Evolutionary conservation across 352 stramenopile species (phyloP).

Genomic region (Peronospora farinosa): DNA sequence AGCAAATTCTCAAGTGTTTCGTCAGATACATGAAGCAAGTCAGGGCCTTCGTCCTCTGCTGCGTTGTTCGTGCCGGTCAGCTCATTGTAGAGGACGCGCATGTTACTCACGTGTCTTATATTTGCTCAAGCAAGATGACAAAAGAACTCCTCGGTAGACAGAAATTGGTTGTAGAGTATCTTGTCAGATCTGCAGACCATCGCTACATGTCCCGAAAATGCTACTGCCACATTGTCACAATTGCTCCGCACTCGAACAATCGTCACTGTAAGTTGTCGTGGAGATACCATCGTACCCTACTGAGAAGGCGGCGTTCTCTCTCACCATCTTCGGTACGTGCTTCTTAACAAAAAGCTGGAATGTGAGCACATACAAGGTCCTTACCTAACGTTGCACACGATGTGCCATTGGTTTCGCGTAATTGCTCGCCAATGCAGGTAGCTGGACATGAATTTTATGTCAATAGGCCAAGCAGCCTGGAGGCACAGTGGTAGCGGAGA

Average conservation of each 20-base stretch:
- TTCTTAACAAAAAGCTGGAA: conserved; percentile 26
- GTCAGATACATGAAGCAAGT: conserved; percentile 19
- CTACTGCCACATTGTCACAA: conserved; percentile 46
- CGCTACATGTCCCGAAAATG: conserved; percentile 49
- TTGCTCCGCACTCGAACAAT: conserved; percentile 42
- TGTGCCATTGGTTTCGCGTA: conserved; percentile 40
- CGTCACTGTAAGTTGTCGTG: conserved; percentile 45
- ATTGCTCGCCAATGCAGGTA: conserved; percentile 31
- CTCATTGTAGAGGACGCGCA: conserved; percentile 8
- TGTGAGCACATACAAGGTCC: conserved; percentile 30
- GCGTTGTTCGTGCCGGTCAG: conserved; percentile 4
- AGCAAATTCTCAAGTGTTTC: conserved; percentile 17
- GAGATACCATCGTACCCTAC: conserved; percentile 36
- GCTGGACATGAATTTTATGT: conserved; percentile 31
- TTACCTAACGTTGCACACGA: conserved; percentile 25
- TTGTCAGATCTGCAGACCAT: conserved; percentile 23
- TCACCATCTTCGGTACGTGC: conserved; percentile 38
- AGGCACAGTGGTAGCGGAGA: conserved; percentile 4
- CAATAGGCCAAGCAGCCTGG: conserved; percentile 19
- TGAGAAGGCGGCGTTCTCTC: conserved; percentile 29
- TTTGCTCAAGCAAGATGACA: conserved; percentile 2
- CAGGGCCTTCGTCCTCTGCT: neutral
- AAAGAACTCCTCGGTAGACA: conserved; percentile 11
- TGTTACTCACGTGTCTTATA: too few species aligned
- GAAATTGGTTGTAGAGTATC: neutral